Evolutionary conservation across 768 basidiomycete genomes (phyloP).

Genomic region (Tulasnella sp.): DNA sequence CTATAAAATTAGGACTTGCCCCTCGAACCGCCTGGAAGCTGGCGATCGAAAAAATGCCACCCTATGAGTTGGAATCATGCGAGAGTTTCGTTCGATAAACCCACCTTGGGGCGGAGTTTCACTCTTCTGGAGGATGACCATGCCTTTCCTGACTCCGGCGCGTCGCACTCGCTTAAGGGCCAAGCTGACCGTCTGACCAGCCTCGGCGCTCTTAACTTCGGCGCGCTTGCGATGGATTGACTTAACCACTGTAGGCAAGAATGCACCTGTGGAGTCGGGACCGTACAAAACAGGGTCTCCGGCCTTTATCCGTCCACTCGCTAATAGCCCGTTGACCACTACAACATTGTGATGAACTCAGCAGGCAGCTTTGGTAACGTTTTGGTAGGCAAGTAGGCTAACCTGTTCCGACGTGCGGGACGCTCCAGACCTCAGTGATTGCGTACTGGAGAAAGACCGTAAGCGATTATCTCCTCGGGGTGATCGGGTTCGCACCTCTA

Average conservation of each 20-base stretch:
- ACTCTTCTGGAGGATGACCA: slow-evolving; percentile 82
- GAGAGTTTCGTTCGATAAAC: slow-evolving; percentile 25
- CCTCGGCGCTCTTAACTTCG: slow-evolving; percentile 77
- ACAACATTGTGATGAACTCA: slow-evolving; percentile 63
- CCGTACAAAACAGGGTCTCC: slow-evolving; percentile 83
- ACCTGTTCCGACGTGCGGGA: slow-evolving; percentile 29
- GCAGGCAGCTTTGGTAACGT: no score
- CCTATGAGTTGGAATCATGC: neutral
- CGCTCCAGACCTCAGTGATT: slow-evolving; percentile 55
- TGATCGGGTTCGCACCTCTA: slow-evolving; percentile 53
- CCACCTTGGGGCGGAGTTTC: slow-evolving; percentile 73
- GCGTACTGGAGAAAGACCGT: slow-evolving; percentile 53
- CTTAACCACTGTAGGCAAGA: slow-evolving; percentile 71
- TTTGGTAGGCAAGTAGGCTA: neutral
- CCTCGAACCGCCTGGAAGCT: slow-evolving; percentile 86
- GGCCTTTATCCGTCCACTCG: slow-evolving; percentile 65
- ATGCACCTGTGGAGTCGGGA: slow-evolving; percentile 90
- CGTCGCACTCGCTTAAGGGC: slow-evolving; percentile 86
- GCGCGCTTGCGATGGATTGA: slow-evolving; percentile 93
- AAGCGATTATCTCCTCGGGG: neutral
- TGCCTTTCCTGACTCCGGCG: slow-evolving; percentile 78
- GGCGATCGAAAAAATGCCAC: neutral
- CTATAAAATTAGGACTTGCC: slow-evolving; percentile 91
- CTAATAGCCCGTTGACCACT: slow-evolving; percentile 79
- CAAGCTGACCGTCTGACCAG: slow-evolving; percentile 91